Conservation (phyloP, 1,284 basidiomycete species). For the Cryptococcus depauperatus region DNA sequence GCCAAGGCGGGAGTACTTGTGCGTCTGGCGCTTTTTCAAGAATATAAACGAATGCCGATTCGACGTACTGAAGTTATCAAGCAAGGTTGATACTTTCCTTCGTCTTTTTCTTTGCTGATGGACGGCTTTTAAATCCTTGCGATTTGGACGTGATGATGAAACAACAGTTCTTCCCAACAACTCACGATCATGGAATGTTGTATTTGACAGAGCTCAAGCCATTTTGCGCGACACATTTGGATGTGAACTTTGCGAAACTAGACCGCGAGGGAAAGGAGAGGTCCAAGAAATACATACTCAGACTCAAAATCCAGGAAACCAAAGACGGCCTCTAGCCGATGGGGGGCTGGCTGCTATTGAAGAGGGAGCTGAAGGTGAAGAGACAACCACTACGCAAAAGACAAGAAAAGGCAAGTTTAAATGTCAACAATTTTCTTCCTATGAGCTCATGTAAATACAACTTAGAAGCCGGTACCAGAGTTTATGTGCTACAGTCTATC, state of each 20-base stretch:
- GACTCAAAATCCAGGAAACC: slow-evolving; percentile 18
- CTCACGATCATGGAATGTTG: slow-evolving; percentile 18
- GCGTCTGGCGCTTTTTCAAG: slow-evolving; percentile 36
- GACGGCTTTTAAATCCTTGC: neutral
- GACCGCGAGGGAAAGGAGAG: slow-evolving; percentile 8
- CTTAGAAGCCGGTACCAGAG: slow-evolving; percentile 18
- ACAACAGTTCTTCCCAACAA: slow-evolving; percentile 27
- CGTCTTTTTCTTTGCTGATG: neutral
- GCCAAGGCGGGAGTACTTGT: slow-evolving; percentile 29
- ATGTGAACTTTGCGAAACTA: slow-evolving; percentile 39
- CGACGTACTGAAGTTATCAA: slow-evolving; percentile 28
- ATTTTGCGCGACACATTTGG: slow-evolving; percentile 31
- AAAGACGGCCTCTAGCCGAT: slow-evolving; percentile 6
- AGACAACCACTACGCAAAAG: slow-evolving; percentile 8
- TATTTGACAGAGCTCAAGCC: slow-evolving; percentile 28
- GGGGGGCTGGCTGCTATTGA: slow-evolving; percentile 13
- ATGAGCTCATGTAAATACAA: neutral
- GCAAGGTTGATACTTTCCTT: slow-evolving; percentile 21
- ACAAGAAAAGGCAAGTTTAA: slow-evolving; percentile 14
- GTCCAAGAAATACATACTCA: slow-evolving; percentile 5
- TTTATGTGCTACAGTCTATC: slow-evolving; percentile 36
- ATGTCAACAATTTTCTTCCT: neutral
- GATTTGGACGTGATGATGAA: no score
- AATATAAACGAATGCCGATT: slow-evolving; percentile 33
- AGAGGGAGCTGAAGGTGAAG: slow-evolving; percentile 19